Evolutionary conservation across 331 rosid genomes (phyloP).

Genomic region (Pyrus hybrid): DNA sequence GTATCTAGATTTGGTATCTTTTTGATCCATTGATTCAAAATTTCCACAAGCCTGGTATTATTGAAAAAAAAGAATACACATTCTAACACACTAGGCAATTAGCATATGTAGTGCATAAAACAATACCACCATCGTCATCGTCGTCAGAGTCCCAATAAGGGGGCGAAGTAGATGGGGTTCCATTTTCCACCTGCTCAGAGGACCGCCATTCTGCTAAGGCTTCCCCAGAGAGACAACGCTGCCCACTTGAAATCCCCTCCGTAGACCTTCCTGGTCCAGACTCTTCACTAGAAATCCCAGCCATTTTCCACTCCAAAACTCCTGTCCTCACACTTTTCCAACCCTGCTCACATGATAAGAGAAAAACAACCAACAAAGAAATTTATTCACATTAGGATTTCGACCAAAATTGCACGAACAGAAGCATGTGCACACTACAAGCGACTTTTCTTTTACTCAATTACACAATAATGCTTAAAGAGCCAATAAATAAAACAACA

Average conservation of each 20-base stretch:
- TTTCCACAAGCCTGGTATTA: neutral
- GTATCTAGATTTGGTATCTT: neutral
- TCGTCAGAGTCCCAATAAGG: conserved; percentile 91
- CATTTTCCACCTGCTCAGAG: conserved; percentile 95
- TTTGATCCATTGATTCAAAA: neutral
- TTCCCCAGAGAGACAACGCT: conserved; percentile 68
- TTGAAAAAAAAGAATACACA: neutral
- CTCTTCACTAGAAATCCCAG: conserved; percentile 69
- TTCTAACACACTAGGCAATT: neutral
- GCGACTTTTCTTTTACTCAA: neutral
- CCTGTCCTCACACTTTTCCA: conserved; percentile 27
- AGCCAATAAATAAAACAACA: neutral
- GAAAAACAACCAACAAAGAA: conserved; percentile 6
- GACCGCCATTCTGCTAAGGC: conserved; percentile 91
- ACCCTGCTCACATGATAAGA: conserved; percentile 27
- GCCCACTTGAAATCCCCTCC: conserved; percentile 76
- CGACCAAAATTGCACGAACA: conserved; percentile 8
- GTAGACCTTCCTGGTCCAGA: conserved; percentile 71
- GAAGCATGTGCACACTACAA: conserved; percentile 1
- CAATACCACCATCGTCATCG: conserved; percentile 65
- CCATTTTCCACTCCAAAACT: conserved; percentile 49
- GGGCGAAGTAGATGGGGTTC: conserved; percentile 83
- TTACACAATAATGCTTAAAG: neutral
- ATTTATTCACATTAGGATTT: neutral
- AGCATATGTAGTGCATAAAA: neutral